Base-by-base conservation (phyloP, 2,329 filamentous ascomycete genomes). In the Leptographium lundbergii region DNA sequence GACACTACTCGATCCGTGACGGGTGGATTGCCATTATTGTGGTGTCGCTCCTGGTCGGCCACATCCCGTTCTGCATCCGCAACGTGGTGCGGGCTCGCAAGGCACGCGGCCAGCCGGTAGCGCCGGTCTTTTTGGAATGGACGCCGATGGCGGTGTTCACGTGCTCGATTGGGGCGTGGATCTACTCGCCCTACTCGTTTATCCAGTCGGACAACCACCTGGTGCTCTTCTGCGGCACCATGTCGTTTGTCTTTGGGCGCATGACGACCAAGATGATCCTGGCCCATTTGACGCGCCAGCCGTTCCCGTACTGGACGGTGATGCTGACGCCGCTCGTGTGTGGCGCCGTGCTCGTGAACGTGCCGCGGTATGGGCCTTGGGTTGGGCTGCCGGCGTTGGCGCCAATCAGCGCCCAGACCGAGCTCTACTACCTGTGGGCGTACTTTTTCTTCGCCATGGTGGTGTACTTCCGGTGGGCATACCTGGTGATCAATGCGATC, bases 181-280 rank as follows among this genome's bases (percentile, higher is more conserved):
- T 97, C 3, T 94, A 88, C 70, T 95, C 89, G 19, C 91, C 92
- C 0, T 83, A 95, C 75, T 95, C 91, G 61, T 86, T 82, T 13
- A 74, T 99, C 45, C 81, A 95, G 69, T 74, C 75, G 42, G 85
- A 95, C 61, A 96, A 97, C 74, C 88, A 94, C 68, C 81, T 99
- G 1, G 85, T 95, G 13, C 81, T 97, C 54, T 95, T 96, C 72
- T 96, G 91, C 75, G 74, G 95, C 61, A 95, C 89, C 61, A 88
- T 97, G 79, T 88, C 89, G n/a, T 91, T 97, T 67, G 94, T 96
- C 61, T 97, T 99, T 71, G 94, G 94, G 42, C 87, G 94, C 65
- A 91, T 99, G 86, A 97, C 94, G 0, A 99, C 94, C 47, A 99
- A 97, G 77, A 97, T 97, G 73, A 99, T 99, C 69, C 84, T 99